Evolutionary conservation across 441 rosid species (phyloP).

Genomic region (Bocquillonia castaneifolia): DNA sequence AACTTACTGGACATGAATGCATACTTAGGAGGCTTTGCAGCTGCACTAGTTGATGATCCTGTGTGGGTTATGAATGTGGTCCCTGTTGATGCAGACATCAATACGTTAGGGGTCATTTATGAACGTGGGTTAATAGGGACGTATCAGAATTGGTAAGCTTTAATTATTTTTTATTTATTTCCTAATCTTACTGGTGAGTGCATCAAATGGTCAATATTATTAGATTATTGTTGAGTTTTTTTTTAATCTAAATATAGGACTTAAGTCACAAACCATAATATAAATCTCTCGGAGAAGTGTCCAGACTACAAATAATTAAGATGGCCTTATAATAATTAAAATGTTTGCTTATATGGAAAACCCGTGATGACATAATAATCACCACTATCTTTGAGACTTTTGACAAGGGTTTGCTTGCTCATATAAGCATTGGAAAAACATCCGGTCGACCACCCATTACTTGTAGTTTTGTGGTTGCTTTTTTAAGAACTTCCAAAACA

Average conservation of each 20-base stretch:
- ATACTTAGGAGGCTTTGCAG: constrained; percentile 76
- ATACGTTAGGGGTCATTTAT: constrained; percentile 67
- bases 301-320: too few relatives aligned
- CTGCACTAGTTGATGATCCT: constrained; percentile 59
- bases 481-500: neutral
- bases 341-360: neutral
- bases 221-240: too few relatives aligned
- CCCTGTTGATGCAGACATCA: constrained; percentile 48
- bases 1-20: constrained; percentile 84
- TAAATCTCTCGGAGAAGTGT: neutral
- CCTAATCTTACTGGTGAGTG: neutral
- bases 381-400: neutral
- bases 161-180: neutral
- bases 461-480: neutral
- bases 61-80: constrained; percentile 90
- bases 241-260: neutral
- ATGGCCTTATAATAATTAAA: too few relatives aligned
- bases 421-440: neutral
- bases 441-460: constrained; percentile 11
- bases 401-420: neutral
- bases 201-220: neutral
- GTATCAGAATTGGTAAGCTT: constrained; percentile 69
- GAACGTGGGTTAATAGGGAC: constrained; percentile 84
- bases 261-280: neutral
- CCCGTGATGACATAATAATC: neutral